Conservation (phyloP, 2,329 filamentous ascomycete genomes). For the Bimuria novae-zelandiae region DNA sequence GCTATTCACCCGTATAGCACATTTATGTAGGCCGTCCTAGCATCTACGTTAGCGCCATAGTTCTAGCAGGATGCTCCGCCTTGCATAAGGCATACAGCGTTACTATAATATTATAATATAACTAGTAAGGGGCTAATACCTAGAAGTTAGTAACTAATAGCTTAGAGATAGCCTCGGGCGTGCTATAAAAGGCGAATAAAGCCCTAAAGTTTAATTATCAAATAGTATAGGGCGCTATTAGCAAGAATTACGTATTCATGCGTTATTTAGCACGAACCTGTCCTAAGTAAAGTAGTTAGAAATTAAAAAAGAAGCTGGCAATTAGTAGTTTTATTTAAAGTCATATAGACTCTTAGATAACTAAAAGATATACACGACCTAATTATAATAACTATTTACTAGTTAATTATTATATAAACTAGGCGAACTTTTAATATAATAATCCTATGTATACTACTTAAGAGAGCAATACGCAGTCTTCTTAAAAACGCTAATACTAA, state of each 20-base stretch:
- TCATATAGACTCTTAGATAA: no score
- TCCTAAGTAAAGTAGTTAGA: neutral
- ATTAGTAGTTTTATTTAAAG: no score
- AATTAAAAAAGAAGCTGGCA: neutral
- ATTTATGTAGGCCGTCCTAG: neutral
- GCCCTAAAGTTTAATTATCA: neutral
- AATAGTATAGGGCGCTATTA: neutral
- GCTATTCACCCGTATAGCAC: neutral
- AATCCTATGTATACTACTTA: no score
- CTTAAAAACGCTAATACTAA: no score
- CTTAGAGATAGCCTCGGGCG: slow-evolving; percentile 8
- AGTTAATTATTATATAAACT: no score
- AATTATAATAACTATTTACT: no score
- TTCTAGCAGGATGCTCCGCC: neutral
- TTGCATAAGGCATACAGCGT: neutral
- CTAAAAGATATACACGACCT: no score
- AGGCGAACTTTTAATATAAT: no score
- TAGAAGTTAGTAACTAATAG: slow-evolving; percentile 14
- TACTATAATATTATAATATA: neutral
- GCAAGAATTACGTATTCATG: neutral
- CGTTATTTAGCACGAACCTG: neutral
- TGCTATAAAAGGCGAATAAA: slow-evolving; percentile 10
- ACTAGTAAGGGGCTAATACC: slow-evolving; percentile 6
- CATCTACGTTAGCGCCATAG: neutral
- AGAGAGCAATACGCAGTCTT: no score